Percentiles rank a stretch among this genome's conserved stretches.
Conservation (phyloP, 768 basidiomycete species). For the Pleurotus salmoneostramineus region DNA sequence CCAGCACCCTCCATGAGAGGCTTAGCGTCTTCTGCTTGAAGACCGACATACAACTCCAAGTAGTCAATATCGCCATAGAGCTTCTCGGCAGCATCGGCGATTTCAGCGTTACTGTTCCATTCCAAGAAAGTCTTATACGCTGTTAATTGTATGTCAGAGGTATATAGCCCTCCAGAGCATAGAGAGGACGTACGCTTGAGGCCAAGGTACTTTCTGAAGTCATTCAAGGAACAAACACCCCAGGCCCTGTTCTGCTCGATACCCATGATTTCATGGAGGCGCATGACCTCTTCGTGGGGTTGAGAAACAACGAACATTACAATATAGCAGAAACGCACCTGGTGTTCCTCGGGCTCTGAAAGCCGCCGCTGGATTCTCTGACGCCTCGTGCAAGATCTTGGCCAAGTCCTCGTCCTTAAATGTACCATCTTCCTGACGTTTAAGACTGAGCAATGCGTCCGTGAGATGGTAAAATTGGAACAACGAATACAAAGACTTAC, state of each 20-base stretch:
- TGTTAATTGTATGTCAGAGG: slow-evolving; percentile 17
- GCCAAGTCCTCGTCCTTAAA: slow-evolving; percentile 77
- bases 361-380: slow-evolving; percentile 64
- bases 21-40: slow-evolving; percentile 78
- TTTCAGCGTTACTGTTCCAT: slow-evolving; percentile 74
- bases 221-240: slow-evolving; percentile 83
- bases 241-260: slow-evolving; percentile 73
- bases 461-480: neutral
- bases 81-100: slow-evolving; percentile 70
- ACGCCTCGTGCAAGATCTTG: slow-evolving; percentile 63
- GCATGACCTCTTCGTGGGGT: slow-evolving; percentile 48
- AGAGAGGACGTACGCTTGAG: slow-evolving; percentile 53
- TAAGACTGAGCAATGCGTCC: slow-evolving; percentile 35
- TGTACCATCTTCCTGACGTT: slow-evolving; percentile 52
- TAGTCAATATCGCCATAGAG: slow-evolving; percentile 74
- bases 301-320: neutral
- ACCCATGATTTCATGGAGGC: slow-evolving; percentile 79
- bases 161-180: neutral
- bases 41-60: slow-evolving; percentile 77
- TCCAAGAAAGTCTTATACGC: slow-evolving; percentile 70
- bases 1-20: slow-evolving; percentile 76
- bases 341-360: slow-evolving; percentile 81
- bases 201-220: slow-evolving; percentile 79
- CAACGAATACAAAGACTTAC: slow-evolving; percentile 28
- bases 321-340: slow-evolving; percentile 18